phyloP scores from a whole-genome alignment of 192 early-diverging fungal species.

The Gonapodya prolifera region DNA sequence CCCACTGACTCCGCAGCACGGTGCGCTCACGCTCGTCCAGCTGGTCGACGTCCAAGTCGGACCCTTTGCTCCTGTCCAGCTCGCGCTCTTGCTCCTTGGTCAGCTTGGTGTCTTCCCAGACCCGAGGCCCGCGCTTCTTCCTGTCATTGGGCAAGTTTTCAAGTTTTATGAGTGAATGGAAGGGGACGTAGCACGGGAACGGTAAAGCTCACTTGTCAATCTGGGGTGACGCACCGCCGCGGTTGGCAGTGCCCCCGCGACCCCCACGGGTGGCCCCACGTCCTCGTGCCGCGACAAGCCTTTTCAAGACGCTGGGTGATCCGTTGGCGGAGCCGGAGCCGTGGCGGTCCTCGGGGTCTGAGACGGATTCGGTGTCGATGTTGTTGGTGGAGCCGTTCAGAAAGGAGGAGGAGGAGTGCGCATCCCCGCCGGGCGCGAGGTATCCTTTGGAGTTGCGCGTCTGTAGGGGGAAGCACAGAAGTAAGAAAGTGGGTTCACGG shows the following conservation, averaged over 20 bases:
- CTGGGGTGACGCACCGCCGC: neutral
- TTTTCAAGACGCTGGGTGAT: too few species aligned
- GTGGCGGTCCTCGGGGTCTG: neutral
- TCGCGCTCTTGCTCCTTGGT: conserved; percentile 2
- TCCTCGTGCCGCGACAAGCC: neutral
- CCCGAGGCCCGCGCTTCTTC: conserved; percentile 37
- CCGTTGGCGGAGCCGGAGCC: too few species aligned
- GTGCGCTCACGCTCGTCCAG: neutral
- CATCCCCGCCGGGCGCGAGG: too few species aligned
- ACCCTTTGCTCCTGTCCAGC: conserved; percentile 18
- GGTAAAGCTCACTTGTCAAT: neutral
- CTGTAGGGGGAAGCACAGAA: neutral
- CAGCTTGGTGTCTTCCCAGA: conserved; percentile 23
- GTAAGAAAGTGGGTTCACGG: too few species aligned
- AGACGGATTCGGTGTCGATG: neutral
- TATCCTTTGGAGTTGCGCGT: neutral
- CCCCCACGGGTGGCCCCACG: neutral
- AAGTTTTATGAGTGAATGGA: conserved; percentile 20
- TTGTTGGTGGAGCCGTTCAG: neutral
- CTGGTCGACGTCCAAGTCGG: conserved; percentile 23
- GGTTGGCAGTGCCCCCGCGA: neutral
- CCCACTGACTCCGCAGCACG: conserved; percentile 5
- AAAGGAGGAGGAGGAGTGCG: neutral
- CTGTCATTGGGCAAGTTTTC: too few species aligned
- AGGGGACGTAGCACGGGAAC: conserved; percentile 30